Conservation (phyloP, 495 filamentous ascomycete genomes). For the Hypoxylon rickii region DNA sequence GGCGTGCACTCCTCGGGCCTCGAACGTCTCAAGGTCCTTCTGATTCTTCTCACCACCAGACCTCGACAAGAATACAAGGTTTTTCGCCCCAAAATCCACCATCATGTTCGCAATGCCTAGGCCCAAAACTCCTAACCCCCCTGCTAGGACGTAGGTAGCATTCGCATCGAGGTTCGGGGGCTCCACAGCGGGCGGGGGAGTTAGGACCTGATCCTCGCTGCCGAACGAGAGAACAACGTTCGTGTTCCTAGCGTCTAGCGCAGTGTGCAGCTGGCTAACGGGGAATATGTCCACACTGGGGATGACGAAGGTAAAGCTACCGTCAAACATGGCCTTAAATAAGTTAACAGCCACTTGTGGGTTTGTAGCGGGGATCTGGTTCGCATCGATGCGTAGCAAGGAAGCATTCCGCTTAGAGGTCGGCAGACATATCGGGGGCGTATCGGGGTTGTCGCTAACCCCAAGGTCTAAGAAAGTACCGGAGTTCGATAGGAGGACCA, state of each 20-base stretch:
- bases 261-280: neutral
- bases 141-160: slow-evolving; percentile 45
- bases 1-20: neutral
- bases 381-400: neutral
- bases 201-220: neutral
- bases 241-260: neutral
- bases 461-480: neutral
- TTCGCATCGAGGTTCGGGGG: neutral
- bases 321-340: neutral
- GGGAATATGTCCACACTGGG: neutral
- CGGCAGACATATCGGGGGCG: neutral
- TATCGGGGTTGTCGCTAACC: neutral
- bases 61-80: slow-evolving; percentile 23
- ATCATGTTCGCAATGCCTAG: slow-evolving; percentile 27
- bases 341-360: neutral
- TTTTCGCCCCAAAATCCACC: slow-evolving; percentile 8
- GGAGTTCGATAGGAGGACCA: neutral
- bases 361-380: too few relatives aligned
- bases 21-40: neutral
- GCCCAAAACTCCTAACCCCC: slow-evolving; percentile 48
- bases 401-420: neutral
- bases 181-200: neutral
- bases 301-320: neutral
- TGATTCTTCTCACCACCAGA: neutral
- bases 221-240: neutral